Evolutionary conservation across 495 filamentous ascomycete genomes (phyloP).

Genomic region (Sphaerosporella brunnea): DNA sequence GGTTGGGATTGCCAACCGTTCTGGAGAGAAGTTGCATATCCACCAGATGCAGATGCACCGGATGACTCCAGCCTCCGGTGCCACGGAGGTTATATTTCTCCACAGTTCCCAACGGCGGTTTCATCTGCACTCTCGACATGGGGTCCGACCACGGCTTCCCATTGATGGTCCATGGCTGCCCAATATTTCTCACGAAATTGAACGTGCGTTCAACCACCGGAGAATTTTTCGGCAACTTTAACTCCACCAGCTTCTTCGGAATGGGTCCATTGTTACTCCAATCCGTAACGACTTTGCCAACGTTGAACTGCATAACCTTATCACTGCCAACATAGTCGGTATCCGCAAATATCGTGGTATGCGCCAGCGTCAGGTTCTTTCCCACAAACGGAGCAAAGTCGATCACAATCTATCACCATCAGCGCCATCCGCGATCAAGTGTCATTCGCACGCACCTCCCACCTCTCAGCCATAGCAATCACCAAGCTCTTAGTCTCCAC

Average conservation of each 20-base stretch:
- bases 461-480: slow-evolving; percentile 40
- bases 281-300: slow-evolving; percentile 7
- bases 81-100: slow-evolving; percentile 36
- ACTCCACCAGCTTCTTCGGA: slow-evolving; percentile 18
- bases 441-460: slow-evolving; percentile 28
- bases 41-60: slow-evolving; percentile 39
- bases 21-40: slow-evolving; percentile 33
- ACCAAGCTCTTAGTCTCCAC: slow-evolving; percentile 28
- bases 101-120: slow-evolving; percentile 33
- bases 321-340: slow-evolving; percentile 27
- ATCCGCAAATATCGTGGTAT: slow-evolving; percentile 29
- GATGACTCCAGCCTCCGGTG: slow-evolving; percentile 35
- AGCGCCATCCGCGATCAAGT: neutral
- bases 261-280: slow-evolving; percentile 25
- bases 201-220: slow-evolving; percentile 29
- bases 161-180: slow-evolving; percentile 33
- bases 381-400: slow-evolving; percentile 35
- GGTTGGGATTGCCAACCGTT: slow-evolving; percentile 12
- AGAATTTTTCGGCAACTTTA: slow-evolving; percentile 24
- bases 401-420: slow-evolving; percentile 26
- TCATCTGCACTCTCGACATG: slow-evolving; percentile 34
- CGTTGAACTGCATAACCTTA: slow-evolving; percentile 4
- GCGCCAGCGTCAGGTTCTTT: slow-evolving; percentile 33
- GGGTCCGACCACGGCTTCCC: slow-evolving; percentile 35
- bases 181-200: slow-evolving; percentile 7